phyloP scores from a whole-genome alignment of 345 rosid species.

The Eucalyptus cladocalyx region DNA sequence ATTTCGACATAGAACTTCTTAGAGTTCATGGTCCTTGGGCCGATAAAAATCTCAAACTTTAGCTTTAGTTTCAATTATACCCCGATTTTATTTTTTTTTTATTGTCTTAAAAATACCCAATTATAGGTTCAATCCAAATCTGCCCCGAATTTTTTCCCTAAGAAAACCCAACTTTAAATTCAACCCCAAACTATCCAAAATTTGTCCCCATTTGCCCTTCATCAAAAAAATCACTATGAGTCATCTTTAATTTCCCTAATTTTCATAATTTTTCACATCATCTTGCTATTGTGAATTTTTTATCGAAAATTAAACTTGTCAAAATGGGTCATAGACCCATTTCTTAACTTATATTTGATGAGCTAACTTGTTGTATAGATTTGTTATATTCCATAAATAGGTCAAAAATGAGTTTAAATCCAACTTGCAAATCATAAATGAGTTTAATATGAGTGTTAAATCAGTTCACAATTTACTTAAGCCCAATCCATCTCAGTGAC shows the following conservation, averaged over 20 bases:
- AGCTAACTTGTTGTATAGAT: no score
- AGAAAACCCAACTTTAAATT: not conserved
- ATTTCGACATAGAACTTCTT: not conserved
- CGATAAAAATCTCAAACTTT: not conserved
- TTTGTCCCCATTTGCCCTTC: not conserved
- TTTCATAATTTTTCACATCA: not conserved
- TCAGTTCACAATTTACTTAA: no score
- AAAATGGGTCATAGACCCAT: no score
- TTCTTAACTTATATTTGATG: no score
- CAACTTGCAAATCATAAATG: no score
- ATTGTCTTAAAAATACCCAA: not conserved
- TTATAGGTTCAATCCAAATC: not conserved
- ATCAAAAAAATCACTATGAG: not conserved
- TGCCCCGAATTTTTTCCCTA: fast-evolving
- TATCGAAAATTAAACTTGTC: no score
- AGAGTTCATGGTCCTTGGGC: not conserved
- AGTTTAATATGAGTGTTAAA: no score
- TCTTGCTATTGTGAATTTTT: not conserved
- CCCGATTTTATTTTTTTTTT: not conserved
- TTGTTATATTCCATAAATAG: no score
- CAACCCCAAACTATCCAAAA: not conserved
- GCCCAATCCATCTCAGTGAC: fast-evolving
- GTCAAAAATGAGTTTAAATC: no score
- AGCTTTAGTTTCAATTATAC: no score
- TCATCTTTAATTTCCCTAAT: not conserved